These are phyloP conservation scores for Galerina marginata DNA, from an alignment of 768 basidiomycete species.

Conservation along the genomic window DNA sequence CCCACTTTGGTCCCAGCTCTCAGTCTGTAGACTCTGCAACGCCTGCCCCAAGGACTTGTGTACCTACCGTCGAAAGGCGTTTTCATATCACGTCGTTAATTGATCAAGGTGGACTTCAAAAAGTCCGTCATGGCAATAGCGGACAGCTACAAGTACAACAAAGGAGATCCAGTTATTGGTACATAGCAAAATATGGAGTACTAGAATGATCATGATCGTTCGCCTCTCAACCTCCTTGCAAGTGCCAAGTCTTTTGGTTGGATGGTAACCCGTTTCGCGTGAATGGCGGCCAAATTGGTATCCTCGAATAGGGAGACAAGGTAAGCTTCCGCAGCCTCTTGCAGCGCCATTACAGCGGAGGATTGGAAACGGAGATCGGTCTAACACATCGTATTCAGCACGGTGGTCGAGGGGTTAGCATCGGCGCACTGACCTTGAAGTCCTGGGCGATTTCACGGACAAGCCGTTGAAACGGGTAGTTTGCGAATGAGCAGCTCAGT, in stretches of 20 bases:
- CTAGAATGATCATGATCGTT: constrained; percentile 34
- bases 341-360: constrained; percentile 69
- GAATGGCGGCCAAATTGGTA: constrained; percentile 67
- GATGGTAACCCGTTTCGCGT: constrained; percentile 63
- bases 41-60: too few species aligned
- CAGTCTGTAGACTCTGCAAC: too few species aligned
- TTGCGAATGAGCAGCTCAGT: constrained; percentile 70
- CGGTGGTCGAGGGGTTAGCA: background rate
- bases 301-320: constrained; percentile 77
- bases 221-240: constrained; percentile 40
- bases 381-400: constrained; percentile 30
- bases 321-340: constrained; percentile 73
- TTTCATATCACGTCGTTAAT: too few species aligned
- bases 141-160: constrained; percentile 17
- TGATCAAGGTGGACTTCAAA: too few species aligned
- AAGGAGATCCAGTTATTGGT: constrained; percentile 6
- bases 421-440: constrained; percentile 58
- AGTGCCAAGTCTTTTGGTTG: constrained; percentile 71
- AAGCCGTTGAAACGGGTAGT: constrained; percentile 73
- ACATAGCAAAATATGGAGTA: constrained; percentile 12
- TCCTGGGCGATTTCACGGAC: constrained; percentile 85
- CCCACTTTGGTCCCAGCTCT: too few species aligned
- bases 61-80: too few species aligned
- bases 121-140: too few species aligned
- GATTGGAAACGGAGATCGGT: constrained; percentile 82